Evolutionary conservation across 2,329 filamentous ascomycete genomes (phyloP).

Genomic region (Exutisphaerella laricina): DNA sequence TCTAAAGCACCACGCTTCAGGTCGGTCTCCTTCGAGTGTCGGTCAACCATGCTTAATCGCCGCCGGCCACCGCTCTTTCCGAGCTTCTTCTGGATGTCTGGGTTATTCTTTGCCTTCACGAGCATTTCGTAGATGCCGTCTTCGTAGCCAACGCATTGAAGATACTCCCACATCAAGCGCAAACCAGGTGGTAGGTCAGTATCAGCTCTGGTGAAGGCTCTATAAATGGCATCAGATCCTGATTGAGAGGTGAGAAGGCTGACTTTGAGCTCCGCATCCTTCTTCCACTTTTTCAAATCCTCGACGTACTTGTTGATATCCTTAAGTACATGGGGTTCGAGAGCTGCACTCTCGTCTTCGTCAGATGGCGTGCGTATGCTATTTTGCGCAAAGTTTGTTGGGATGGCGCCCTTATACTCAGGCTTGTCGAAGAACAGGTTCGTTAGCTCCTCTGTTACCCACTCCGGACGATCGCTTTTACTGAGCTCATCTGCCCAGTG

Average conservation of each 20-base stretch:
- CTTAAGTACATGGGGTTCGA: slow-evolving; percentile 26
- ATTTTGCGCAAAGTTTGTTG: slow-evolving; percentile 16
- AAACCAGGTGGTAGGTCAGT: slow-evolving; percentile 37
- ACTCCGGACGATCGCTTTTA: slow-evolving; percentile 33
- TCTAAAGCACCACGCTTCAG: not conserved
- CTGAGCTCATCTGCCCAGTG: slow-evolving; percentile 39
- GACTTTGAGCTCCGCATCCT: slow-evolving; percentile 36
- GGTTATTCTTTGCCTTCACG: slow-evolving; percentile 22
- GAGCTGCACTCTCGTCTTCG: not conserved
- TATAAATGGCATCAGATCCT: too few relatives aligned
- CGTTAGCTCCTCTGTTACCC: slow-evolving; percentile 39
- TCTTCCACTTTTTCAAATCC: slow-evolving; percentile 38
- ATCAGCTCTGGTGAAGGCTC: slow-evolving; percentile 32
- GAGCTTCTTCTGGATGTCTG: not conserved
- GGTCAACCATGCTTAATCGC: not conserved
- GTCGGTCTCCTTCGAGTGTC: not conserved
- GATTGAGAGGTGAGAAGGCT: too few relatives aligned
- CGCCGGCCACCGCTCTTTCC: not conserved
- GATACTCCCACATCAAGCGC: slow-evolving; percentile 45
- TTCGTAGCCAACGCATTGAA: slow-evolving; percentile 41
- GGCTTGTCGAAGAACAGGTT: slow-evolving; percentile 42
- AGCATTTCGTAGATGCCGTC: slow-evolving; percentile 40
- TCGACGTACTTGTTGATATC: slow-evolving; percentile 34
- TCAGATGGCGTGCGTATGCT: slow-evolving; percentile 10
- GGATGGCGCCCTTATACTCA: slow-evolving; percentile 36